Percentiles rank a stretch among this genome's conserved stretches.
phyloP scores from a whole-genome alignment of 805 yeast species.

The Vanderwaltozyma polyspora region DNA sequence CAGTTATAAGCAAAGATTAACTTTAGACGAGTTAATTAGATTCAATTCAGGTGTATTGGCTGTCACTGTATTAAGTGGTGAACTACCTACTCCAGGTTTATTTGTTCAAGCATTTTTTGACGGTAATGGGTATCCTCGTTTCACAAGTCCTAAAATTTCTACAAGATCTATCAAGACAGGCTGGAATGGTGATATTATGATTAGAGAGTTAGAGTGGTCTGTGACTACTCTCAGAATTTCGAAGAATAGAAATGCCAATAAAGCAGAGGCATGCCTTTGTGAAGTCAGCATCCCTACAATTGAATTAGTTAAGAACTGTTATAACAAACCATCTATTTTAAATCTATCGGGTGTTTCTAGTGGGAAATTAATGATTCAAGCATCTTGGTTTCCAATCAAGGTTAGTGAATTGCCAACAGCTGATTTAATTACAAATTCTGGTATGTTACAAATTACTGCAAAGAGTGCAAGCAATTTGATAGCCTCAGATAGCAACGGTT shows the following conservation, averaged over 20 bases:
- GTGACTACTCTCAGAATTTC: constrained; percentile 49
- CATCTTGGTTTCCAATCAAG: constrained; percentile 71
- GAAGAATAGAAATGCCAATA: constrained; percentile 41
- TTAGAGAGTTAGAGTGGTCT: constrained; percentile 73
- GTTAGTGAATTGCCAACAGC: constrained; percentile 51
- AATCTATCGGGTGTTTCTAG: constrained; percentile 43
- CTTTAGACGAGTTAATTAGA: constrained; percentile 45
- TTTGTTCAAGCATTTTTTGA: constrained; percentile 73
- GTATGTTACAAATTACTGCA: constrained; percentile 52
- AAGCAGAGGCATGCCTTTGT: constrained; percentile 47
- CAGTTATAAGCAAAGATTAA: constrained; percentile 37
- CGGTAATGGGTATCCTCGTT: constrained; percentile 56
- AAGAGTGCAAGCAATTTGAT: constrained; percentile 56
- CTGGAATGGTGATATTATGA: constrained; percentile 59
- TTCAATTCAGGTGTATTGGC: constrained; percentile 70
- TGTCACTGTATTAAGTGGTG: constrained; percentile 51
- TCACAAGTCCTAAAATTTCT: constrained; percentile 40
- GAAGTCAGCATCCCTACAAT: constrained; percentile 56
- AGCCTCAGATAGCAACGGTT: constrained; percentile 85
- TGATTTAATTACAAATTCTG: constrained; percentile 68
- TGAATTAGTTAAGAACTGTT: constrained; percentile 55
- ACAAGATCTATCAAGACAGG: constrained; percentile 28
- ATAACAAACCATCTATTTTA: constrained; percentile 46
- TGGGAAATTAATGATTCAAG: constrained; percentile 44
- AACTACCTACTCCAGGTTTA: constrained; percentile 41